A percentile compares a stretch with the other conserved stretches of the same genome.
These are phyloP conservation scores for Metarhizium humberi DNA, from an alignment of 2,329 filamentous ascomycete species.

Conservation along the genomic window DNA sequence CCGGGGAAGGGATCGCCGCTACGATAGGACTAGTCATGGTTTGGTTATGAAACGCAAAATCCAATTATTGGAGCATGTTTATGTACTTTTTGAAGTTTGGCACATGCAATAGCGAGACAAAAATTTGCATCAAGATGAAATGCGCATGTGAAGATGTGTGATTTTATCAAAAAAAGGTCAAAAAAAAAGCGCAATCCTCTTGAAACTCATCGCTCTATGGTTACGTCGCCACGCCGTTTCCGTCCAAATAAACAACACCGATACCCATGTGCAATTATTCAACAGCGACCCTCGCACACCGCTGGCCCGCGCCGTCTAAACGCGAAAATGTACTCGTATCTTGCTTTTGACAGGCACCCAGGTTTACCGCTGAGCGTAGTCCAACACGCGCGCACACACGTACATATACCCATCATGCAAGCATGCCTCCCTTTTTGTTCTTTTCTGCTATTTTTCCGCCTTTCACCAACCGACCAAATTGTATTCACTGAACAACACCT, in stretches of 20 bases:
- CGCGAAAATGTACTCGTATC: neutral
- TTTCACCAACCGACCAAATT: neutral
- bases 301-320: neutral
- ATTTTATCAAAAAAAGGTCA: neutral
- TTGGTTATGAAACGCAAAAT: neutral
- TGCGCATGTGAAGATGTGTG: neutral
- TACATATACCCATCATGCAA: neutral
- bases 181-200: neutral
- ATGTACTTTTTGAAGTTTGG: neutral
- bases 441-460: neutral
- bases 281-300: neutral
- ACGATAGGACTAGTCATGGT: constrained; percentile 9
- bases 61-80: neutral
- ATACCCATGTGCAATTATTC: constrained; percentile 1
- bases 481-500: constrained; percentile 2
- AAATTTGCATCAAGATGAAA: neutral
- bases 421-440: neutral
- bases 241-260: neutral
- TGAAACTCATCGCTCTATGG: neutral
- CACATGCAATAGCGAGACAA: neutral
- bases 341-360: neutral
- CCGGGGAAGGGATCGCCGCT: constrained; percentile 35
- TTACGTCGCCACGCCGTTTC: neutral
- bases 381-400: neutral
- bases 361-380: neutral